A percentile compares a stretch with the other conserved stretches of the same genome.
These are phyloP conservation scores for Limonium bicolor DNA, from an alignment of 148 eudicot genomes.

Conservation along the genomic window DNA sequence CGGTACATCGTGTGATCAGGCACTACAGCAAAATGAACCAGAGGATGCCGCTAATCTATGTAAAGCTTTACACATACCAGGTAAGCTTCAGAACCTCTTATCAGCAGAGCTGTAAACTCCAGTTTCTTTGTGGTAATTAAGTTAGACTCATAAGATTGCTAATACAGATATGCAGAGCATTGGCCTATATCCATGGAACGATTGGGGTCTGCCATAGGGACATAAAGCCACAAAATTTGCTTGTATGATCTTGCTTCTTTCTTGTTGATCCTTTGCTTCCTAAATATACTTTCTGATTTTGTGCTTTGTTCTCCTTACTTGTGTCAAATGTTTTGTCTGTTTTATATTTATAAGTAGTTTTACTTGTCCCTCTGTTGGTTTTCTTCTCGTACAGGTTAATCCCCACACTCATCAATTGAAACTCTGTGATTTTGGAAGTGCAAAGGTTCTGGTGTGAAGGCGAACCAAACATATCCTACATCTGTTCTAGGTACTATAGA, in stretches of 20 bases:
- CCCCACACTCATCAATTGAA: constrained; percentile 84
- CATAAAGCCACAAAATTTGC: constrained; percentile 58
- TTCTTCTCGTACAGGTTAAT: constrained; percentile 35
- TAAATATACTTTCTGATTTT: neutral
- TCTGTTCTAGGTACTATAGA: constrained; percentile 84
- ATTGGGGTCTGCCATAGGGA: constrained; percentile 69
- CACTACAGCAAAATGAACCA: constrained; percentile 65
- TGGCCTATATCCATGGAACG: constrained; percentile 43
- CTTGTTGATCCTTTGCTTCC: neutral
- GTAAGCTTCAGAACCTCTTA: constrained; percentile 11
- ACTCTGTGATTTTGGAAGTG: constrained; percentile 88
- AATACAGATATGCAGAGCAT: constrained; percentile 55
- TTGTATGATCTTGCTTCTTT: constrained; percentile 21
- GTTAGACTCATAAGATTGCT: neutral
- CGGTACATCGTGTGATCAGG: constrained; percentile 55
- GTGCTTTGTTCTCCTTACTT: neutral
- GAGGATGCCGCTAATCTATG: constrained; percentile 70
- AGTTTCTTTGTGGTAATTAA: neutral
- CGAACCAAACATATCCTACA: constrained; percentile 86
- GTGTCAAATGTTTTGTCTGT: neutral
- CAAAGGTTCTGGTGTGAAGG: constrained; percentile 89
- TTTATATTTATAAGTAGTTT: too few species aligned
- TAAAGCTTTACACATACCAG: constrained; percentile 67
- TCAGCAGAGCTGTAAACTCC: too few species aligned
- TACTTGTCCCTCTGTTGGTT: too few species aligned